These are phyloP conservation scores for Coniella vitis DNA, from an alignment of 2,329 filamentous ascomycete species.

Conservation along the genomic window DNA sequence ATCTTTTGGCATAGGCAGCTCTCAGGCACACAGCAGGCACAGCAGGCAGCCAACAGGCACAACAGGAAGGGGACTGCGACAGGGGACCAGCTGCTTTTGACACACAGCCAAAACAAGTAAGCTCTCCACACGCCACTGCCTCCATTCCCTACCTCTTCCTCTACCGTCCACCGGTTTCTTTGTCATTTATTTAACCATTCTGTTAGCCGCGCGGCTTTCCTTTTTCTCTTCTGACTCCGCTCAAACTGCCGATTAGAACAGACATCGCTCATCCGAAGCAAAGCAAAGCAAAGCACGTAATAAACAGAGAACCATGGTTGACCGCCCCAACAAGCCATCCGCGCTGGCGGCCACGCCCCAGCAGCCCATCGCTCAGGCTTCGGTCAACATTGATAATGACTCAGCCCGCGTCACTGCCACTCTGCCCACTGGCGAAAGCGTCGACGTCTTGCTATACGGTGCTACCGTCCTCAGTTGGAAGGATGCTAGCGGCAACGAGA, in stretches of 20 bases:
- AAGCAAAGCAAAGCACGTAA: conserved; percentile 3
- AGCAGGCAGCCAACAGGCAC: neutral
- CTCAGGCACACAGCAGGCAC: neutral
- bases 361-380: conserved; percentile 61
- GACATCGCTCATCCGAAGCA: neutral
- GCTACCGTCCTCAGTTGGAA: conserved; percentile 95
- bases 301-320: conserved; percentile 52
- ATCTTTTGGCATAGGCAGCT: conserved; percentile 8
- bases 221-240: neutral
- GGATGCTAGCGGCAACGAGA: conserved; percentile 68
- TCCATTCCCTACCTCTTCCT: neutral
- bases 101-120: conserved; percentile 8
- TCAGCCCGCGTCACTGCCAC: conserved; percentile 69
- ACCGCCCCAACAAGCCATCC: conserved; percentile 76
- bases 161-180: neutral
- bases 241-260: neutral
- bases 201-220: neutral
- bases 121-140: conserved; percentile 1
- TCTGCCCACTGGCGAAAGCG: conserved; percentile 78
- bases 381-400: conserved; percentile 67
- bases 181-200: neutral
- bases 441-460: conserved; percentile 82
- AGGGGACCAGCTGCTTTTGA: conserved; percentile 15
- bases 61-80: conserved; percentile 2
- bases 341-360: conserved; percentile 69